Conservation (phyloP, 2,329 filamentous ascomycete genomes). For the Colletotrichum theobromicola region DNA sequence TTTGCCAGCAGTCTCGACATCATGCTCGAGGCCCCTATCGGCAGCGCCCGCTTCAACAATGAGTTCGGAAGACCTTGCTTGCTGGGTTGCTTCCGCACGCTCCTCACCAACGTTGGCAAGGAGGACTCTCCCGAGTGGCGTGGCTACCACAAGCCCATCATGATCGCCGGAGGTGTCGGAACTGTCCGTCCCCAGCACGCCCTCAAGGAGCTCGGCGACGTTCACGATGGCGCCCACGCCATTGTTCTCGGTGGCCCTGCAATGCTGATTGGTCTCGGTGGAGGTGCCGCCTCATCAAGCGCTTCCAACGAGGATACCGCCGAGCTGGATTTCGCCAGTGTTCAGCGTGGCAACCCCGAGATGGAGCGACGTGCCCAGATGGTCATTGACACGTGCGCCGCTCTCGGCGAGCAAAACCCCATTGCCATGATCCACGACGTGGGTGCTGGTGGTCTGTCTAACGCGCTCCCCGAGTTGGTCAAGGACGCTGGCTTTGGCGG, state of each 20-base stretch:
- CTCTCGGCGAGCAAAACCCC: conserved; percentile 82
- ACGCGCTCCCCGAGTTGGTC: conserved; percentile 79
- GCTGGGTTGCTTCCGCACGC: conserved; percentile 88
- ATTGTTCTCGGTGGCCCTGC: conserved; percentile 94
- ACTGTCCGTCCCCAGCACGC: conserved; percentile 91
- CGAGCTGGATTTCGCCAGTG: conserved; percentile 95
- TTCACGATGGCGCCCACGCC: conserved; percentile 86
- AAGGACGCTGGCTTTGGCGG: conserved; percentile 92
- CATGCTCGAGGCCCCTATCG: conserved; percentile 96
- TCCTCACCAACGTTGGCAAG: conserved; percentile 72
- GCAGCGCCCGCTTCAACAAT: conserved; percentile 95
- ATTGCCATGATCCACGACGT: conserved; percentile 99
- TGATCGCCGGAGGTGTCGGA: conserved; percentile 95
- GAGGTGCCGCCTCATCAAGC: conserved; percentile 91
- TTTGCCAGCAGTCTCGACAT: conserved; percentile 95
- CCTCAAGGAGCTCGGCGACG: conserved; percentile 79
- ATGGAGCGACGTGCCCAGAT: conserved; percentile 95
- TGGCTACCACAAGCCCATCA: conserved; percentile 98
- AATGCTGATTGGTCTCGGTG: conserved; percentile 96
- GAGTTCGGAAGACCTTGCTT: conserved; percentile 93
- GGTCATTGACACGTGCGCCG: conserved; percentile 94
- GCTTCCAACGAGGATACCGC: conserved; percentile 87
- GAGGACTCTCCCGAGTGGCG: conserved; percentile 68
- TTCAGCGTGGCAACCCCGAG: conserved; percentile 96
- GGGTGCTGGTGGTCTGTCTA: conserved; percentile 84